Percentiles rank a stretch among this genome's conserved stretches.
Evolutionary conservation across 2,329 filamentous ascomycete species (phyloP).

Genomic region (Ophiostoma angusticollis): DNA sequence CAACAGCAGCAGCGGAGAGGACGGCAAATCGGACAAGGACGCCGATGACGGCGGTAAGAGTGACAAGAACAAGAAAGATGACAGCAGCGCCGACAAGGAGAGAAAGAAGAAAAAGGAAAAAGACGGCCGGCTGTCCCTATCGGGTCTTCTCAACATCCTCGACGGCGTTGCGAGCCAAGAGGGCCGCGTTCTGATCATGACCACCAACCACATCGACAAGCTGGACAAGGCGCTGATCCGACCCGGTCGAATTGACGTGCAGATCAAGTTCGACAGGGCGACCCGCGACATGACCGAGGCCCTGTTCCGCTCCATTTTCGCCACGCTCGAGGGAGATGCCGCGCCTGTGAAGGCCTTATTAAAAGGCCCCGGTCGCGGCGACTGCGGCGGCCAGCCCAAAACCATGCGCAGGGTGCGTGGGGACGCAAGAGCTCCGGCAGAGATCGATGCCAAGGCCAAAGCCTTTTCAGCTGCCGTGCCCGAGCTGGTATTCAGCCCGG

Average conservation of each 20-base stretch:
- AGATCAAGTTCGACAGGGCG: conserved; percentile 42
- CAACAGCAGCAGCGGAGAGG: conserved; percentile 5
- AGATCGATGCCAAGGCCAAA: conserved; percentile 32
- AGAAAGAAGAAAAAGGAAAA: conserved; percentile 11
- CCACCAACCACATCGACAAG: conserved; percentile 50
- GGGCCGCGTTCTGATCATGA: conserved; percentile 52
- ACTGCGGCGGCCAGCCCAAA: no score
- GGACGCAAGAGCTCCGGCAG: conserved; percentile 26
- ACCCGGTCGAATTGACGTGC: conserved; percentile 49
- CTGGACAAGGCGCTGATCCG: conserved; percentile 50
- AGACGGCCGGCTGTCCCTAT: conserved; percentile 47
- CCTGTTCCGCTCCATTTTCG: conserved; percentile 47
- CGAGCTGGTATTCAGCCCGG: conserved; percentile 42
- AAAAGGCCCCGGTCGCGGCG: no score
- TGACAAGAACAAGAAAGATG: conserved; percentile 10
- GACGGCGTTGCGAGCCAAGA: conserved; percentile 58
- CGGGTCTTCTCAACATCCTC: conserved; percentile 67
- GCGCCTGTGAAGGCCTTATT: conserved; percentile 21
- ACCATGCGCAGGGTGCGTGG: no score
- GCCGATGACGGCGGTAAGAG: no score
- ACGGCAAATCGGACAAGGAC: background rate
- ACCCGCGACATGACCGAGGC: conserved; percentile 38
- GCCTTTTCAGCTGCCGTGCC: conserved; percentile 40
- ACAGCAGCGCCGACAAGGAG: conserved; percentile 11
- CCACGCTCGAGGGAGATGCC: conserved; percentile 34